phyloP scores from a whole-genome alignment of 2,329 filamentous ascomycete species.

The Microsporum ferrugineum region DNA sequence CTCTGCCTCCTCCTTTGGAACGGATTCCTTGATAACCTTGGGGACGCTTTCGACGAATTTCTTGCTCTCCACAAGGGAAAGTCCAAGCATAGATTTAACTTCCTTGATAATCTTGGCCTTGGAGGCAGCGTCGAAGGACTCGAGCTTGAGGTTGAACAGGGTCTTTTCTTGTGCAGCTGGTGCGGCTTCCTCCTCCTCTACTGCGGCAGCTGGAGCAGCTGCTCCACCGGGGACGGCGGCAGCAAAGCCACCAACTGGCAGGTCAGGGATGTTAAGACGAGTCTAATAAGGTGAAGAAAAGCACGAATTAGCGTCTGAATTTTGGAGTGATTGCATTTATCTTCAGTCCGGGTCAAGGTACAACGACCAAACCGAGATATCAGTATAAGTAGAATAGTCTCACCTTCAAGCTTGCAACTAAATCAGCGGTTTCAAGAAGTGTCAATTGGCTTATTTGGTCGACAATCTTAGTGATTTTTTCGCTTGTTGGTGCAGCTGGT shows the following conservation, averaged over 20 bases:
- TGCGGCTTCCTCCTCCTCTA: slow-evolving; percentile 73
- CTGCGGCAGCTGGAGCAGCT: slow-evolving; percentile 47
- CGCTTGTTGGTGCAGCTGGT: slow-evolving; percentile 50
- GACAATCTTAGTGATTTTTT: slow-evolving; percentile 90
- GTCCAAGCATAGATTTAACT: slow-evolving; percentile 87
- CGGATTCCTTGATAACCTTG: slow-evolving; percentile 97
- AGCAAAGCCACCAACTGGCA: slow-evolving; percentile 85
- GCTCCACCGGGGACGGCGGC: slow-evolving; percentile 48
- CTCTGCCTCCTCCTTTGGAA: slow-evolving; percentile 97
- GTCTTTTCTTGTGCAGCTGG: slow-evolving; percentile 88
- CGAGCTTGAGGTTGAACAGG: slow-evolving; percentile 90
- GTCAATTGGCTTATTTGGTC: slow-evolving; percentile 99
- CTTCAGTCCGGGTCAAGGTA: background rate
- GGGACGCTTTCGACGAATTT: slow-evolving; percentile 98
- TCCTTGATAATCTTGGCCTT: slow-evolving; percentile 99
- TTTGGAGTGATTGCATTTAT: background rate
- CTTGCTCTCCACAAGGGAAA: slow-evolving; percentile 98
- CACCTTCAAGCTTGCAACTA: slow-evolving; percentile 92
- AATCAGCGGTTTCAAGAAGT: slow-evolving; percentile 88
- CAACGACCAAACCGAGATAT: background rate
- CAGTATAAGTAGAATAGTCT: background rate
- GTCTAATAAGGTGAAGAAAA: slow-evolving; percentile 44
- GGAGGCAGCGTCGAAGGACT: slow-evolving; percentile 71
- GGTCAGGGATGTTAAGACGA: slow-evolving; percentile 93
- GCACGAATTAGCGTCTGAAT: background rate